Evolutionary conservation across 2,329 filamentous ascomycete genomes (phyloP).

Genomic region (Trichoderma simmonsii): DNA sequence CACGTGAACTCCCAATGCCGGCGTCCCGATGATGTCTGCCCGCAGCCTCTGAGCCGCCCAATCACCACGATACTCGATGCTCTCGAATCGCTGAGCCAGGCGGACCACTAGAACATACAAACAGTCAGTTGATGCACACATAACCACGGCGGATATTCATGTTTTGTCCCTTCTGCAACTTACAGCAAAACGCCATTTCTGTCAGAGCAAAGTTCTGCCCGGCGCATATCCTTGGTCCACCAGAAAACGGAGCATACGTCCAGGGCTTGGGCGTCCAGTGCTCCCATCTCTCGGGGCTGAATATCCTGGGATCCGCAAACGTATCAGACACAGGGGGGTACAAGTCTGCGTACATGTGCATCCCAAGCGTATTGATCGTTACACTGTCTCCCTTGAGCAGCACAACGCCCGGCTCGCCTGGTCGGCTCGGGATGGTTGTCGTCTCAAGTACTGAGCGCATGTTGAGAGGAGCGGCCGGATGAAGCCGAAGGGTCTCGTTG

Average conservation of each 20-base stretch:
- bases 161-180: conserved; percentile 23
- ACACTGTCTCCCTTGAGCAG: conserved; percentile 46
- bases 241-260: conserved; percentile 55
- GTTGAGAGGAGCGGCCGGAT: conserved; percentile 77
- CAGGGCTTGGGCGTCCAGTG: conserved; percentile 50
- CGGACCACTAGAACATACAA: conserved; percentile 35
- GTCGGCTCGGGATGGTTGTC: conserved; percentile 22
- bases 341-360: conserved; percentile 49
- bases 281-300: conserved; percentile 51
- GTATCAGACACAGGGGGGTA: conserved; percentile 43
- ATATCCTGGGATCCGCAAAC: conserved; percentile 38
- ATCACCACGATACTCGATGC: conserved; percentile 46
- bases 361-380: conserved; percentile 48
- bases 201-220: conserved; percentile 59
- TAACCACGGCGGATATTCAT: no score
- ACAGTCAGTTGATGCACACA: background rate
- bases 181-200: conserved; percentile 51
- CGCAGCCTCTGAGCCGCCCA: conserved; percentile 41
- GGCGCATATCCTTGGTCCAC: conserved; percentile 52
- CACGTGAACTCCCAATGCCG: conserved; percentile 39
- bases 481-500: conserved; percentile 73
- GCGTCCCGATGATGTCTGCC: conserved; percentile 42
- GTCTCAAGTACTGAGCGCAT: conserved; percentile 46
- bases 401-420: conserved; percentile 37
- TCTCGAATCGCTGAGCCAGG: conserved; percentile 57